Percentiles rank a stretch among this genome's conserved stretches.
Evolutionary conservation across 306 rosid species (phyloP).

Genomic region (Ochetophila trinervis): DNA sequence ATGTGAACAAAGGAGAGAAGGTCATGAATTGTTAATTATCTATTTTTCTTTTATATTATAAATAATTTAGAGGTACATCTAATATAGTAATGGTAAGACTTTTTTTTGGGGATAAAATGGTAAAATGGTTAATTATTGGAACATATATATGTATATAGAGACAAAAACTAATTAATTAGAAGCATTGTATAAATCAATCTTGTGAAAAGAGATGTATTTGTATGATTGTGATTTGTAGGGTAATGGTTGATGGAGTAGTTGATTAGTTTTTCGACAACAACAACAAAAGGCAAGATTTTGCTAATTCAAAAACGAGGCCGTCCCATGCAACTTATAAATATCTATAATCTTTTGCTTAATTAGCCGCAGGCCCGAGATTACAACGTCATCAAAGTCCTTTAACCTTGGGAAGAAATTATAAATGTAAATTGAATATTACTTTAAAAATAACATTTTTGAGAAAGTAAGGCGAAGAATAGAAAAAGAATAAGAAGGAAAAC

Average conservation of each 20-base stretch:
- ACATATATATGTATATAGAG: neutral
- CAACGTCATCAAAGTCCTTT: neutral
- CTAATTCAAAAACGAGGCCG: neutral
- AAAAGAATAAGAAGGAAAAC: too few species aligned
- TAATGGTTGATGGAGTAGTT: neutral
- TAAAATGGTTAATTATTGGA: too few species aligned
- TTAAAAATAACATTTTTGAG: neutral
- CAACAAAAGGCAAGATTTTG: constrained; percentile 11
- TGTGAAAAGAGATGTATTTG: constrained; percentile 6
- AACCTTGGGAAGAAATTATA: neutral
- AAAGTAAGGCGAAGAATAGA: too few species aligned
- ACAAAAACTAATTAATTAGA: neutral
- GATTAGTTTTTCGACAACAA: neutral
- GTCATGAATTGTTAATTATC: too few species aligned
- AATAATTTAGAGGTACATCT: too few species aligned
- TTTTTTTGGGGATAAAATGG: too few species aligned
- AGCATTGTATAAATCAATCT: constrained; percentile 10
- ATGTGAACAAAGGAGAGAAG: too few species aligned
- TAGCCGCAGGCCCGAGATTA: neutral
- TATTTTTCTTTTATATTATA: too few species aligned
- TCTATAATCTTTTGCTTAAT: too few species aligned
- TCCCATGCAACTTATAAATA: neutral
- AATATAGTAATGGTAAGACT: too few species aligned
- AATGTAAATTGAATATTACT: neutral
- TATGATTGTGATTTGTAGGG: neutral